Percentiles rank a stretch among this genome's conserved stretches.
These are phyloP conservation scores for Aureobasidium vineae DNA, from an alignment of 2,329 filamentous ascomycete genomes.

Conservation along the genomic window DNA sequence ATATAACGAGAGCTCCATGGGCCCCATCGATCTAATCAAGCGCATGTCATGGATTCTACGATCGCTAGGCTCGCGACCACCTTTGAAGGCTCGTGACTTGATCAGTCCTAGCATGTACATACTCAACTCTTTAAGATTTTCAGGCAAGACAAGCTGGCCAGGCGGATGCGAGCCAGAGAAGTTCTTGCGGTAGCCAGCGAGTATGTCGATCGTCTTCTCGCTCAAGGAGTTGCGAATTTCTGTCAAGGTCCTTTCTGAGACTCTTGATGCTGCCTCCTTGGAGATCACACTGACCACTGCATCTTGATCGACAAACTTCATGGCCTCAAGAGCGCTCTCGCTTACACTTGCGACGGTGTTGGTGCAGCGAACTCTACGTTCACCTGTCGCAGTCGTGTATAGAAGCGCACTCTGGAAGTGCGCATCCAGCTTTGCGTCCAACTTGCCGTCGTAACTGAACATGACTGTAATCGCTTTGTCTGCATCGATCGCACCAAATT, in stretches of 20 bases:
- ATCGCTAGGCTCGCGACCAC: slow-evolving; percentile 85
- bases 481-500: slow-evolving; percentile 87
- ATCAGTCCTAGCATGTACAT: slow-evolving; percentile 93
- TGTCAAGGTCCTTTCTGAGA: slow-evolving; percentile 73
- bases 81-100: slow-evolving; percentile 91
- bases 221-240: slow-evolving; percentile 80
- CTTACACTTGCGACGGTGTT: slow-evolving; percentile 93
- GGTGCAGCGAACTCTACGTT: slow-evolving; percentile 86
- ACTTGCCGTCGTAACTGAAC: slow-evolving; percentile 93
- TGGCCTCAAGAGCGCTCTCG: slow-evolving; percentile 74
- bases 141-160: slow-evolving; percentile 89
- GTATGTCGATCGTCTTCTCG: slow-evolving; percentile 89
- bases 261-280: slow-evolving; percentile 89
- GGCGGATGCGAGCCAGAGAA: slow-evolving; percentile 84
- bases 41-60: slow-evolving; percentile 88
- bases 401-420: slow-evolving; percentile 95
- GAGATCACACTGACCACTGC: slow-evolving; percentile 84
- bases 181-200: slow-evolving; percentile 89
- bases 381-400: slow-evolving; percentile 86
- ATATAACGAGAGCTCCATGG: slow-evolving; percentile 81
- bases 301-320: slow-evolving; percentile 96
- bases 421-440: slow-evolving; percentile 94
- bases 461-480: slow-evolving; percentile 91
- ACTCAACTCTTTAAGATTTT: slow-evolving; percentile 91
- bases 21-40: slow-evolving; percentile 83